Conservation (phyloP, 140 eudicot species). For the Flaveria floridana region DNA sequence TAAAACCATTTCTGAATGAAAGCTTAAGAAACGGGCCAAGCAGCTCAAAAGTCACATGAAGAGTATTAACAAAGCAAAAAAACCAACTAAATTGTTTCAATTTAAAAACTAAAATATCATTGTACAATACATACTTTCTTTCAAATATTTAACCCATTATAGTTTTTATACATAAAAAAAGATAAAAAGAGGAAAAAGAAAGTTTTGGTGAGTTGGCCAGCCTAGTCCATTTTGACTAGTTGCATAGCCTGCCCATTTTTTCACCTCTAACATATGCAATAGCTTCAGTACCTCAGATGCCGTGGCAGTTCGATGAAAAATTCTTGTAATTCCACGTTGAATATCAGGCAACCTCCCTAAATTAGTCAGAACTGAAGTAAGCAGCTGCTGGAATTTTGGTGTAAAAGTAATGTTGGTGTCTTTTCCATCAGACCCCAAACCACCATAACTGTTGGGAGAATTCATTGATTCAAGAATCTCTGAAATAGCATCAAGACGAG, state of each 20-base stretch:
- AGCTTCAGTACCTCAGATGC: constrained; percentile 65
- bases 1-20: neutral
- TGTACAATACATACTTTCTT: neutral
- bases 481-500: constrained; percentile 87
- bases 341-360: constrained; percentile 71
- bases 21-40: neutral
- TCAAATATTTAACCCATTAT: too few relatives aligned
- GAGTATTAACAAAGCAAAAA: neutral
- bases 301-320: constrained; percentile 86
- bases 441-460: constrained; percentile 37
- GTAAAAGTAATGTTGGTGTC: constrained; percentile 30
- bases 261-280: neutral
- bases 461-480: constrained; percentile 83
- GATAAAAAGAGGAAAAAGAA: neutral
- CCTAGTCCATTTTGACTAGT: neutral
- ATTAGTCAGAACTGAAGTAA: constrained; percentile 60
- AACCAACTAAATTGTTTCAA: neutral
- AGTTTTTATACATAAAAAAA: neutral
- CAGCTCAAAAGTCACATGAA: neutral
- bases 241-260: neutral
- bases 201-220: neutral
- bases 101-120: neutral
- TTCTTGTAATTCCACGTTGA: constrained; percentile 95
- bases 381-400: constrained; percentile 51
- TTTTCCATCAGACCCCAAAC: constrained; percentile 26